phyloP scores from a whole-genome alignment of 2,329 filamentous ascomycete species.

The Venturia asperata region DNA sequence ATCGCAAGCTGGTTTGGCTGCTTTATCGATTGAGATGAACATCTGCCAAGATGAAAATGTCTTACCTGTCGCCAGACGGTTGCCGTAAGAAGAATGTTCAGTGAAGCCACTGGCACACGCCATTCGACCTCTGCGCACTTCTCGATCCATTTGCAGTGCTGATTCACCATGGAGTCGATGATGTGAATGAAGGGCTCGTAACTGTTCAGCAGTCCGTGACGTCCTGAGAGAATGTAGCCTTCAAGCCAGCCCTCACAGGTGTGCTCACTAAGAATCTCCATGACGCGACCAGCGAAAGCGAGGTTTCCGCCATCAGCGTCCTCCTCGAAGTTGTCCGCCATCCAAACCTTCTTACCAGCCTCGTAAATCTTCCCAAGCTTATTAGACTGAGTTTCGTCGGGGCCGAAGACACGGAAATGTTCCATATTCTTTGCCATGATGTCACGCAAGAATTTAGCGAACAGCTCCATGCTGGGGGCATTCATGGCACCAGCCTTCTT shows the following conservation, averaged over 20 bases:
- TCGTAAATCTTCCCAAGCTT: conserved; percentile 67
- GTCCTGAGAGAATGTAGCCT: conserved; percentile 67
- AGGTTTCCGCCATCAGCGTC: conserved; percentile 69
- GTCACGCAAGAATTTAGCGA: conserved; percentile 60
- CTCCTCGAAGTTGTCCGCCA: conserved; percentile 71
- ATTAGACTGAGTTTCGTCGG: conserved; percentile 76
- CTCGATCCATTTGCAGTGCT: conserved; percentile 80
- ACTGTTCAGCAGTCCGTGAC: conserved; percentile 70
- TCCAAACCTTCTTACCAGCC: conserved; percentile 71
- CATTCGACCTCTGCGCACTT: conserved; percentile 74
- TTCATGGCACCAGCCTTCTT: conserved; percentile 52
- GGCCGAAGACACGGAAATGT: conserved; percentile 70
- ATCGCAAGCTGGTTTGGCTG: too few species aligned
- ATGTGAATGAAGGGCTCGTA: conserved; percentile 80
- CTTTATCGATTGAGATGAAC: too few species aligned
- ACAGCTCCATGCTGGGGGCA: conserved; percentile 57
- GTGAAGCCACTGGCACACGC: conserved; percentile 64
- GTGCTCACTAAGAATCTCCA: conserved; percentile 81
- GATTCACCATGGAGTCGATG: conserved; percentile 80
- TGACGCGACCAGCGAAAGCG: conserved; percentile 60
- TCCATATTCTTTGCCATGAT: conserved; percentile 57
- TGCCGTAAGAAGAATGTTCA: conserved; percentile 72
- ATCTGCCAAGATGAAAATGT: background rate
- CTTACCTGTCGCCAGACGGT: conserved; percentile 58
- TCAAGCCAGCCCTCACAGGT: conserved; percentile 75